Evolutionary conservation across 257 asterid genomes (phyloP).

Genomic region (Asclepias syriaca): DNA sequence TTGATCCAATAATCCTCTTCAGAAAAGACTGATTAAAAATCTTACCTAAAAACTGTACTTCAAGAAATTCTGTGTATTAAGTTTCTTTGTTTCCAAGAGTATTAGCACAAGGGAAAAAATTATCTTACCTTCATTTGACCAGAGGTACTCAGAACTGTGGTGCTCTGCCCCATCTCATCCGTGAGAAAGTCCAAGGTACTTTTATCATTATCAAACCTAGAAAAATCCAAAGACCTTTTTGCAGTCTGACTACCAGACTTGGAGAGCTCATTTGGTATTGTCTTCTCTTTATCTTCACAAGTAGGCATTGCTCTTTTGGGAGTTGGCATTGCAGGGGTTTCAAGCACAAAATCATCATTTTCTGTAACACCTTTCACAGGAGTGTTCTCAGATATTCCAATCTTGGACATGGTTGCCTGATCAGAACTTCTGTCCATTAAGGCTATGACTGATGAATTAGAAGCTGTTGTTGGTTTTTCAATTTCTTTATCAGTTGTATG

Average conservation of each 20-base stretch:
- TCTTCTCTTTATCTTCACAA: constrained; percentile 55
- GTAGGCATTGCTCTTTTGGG: constrained; percentile 60
- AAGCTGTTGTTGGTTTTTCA: constrained; percentile 23
- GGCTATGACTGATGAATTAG: constrained; percentile 29
- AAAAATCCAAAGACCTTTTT: constrained; percentile 66
- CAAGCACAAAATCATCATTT: constrained; percentile 34
- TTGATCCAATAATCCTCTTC: background rate
- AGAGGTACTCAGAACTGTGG: constrained; percentile 6
- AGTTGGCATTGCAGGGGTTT: constrained; percentile 64
- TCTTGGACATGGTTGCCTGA: constrained; percentile 2
- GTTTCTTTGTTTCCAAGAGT: background rate
- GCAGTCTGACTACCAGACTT: constrained; percentile 42
- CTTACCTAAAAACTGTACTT: background rate
- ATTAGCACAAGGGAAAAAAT: constrained; percentile 1
- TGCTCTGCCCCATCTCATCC: constrained; percentile 13
- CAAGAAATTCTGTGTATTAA: background rate
- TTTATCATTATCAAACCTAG: constrained; percentile 29
- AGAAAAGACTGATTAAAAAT: background rate
- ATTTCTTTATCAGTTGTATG: constrained; percentile 25
- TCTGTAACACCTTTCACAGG: constrained; percentile 51
- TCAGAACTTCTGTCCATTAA: constrained; percentile 12
- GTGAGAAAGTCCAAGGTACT: constrained; percentile 9
- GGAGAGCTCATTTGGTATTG: constrained; percentile 32
- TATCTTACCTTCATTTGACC: constrained; percentile 5
- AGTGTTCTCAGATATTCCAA: constrained; percentile 35